Evolutionary conservation across 257 asterid species (phyloP).

Genomic region (Schizonepeta tenuifolia): DNA sequence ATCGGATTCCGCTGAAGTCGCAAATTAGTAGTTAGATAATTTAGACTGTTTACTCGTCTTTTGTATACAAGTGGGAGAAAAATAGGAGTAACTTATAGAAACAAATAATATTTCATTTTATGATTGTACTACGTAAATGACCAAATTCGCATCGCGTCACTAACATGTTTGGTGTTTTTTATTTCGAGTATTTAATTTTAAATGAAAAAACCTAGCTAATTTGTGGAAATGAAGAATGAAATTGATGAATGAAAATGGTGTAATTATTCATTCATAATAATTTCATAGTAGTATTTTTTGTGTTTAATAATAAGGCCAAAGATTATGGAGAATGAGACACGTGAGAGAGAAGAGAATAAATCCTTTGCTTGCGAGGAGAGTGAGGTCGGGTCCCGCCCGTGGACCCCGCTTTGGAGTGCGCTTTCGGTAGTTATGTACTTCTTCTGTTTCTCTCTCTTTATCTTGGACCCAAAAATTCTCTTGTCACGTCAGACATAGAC

Average conservation of each 20-base stretch:
- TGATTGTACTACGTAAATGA: no score
- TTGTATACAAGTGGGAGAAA: no score
- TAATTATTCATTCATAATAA: background rate
- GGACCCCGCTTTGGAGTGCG: slow-evolving; percentile 37
- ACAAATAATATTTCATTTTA: no score
- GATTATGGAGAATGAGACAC: slow-evolving; percentile 45
- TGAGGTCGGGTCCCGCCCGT: slow-evolving; percentile 42
- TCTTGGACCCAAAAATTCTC: slow-evolving; percentile 74
- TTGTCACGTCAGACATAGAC: slow-evolving; percentile 58
- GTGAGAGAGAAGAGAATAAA: slow-evolving; percentile 47
- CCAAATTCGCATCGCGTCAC: no score
- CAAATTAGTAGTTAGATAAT: no score
- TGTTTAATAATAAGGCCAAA: slow-evolving; percentile 22
- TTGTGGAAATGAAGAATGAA: background rate
- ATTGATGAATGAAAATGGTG: background rate
- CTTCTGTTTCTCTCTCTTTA: slow-evolving; percentile 44
- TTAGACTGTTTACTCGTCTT: no score
- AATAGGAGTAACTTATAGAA: no score
- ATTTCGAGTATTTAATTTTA: no score
- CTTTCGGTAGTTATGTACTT: slow-evolving; percentile 37
- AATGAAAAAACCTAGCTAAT: no score
- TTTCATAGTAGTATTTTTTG: no score
- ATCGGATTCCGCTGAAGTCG: no score
- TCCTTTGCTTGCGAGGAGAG: slow-evolving; percentile 75
- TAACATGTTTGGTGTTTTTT: background rate